phyloP scores from a whole-genome alignment of 2,329 filamentous ascomycete species.

The Bretziella fagacearum region DNA sequence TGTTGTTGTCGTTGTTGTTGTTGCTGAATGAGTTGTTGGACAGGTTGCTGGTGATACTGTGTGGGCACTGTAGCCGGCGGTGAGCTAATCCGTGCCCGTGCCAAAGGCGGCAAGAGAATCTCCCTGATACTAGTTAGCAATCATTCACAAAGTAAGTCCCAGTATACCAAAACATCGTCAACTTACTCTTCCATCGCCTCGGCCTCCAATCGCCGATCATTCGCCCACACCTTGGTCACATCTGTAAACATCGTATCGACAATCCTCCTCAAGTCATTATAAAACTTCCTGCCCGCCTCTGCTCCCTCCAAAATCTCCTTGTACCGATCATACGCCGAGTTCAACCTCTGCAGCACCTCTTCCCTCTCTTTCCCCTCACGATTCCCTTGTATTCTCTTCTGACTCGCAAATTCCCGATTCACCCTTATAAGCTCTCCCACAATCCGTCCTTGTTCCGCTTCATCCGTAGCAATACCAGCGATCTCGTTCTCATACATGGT shows the following conservation, averaged over 20 bases:
- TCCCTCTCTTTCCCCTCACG: conserved; percentile 56
- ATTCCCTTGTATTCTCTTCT: conserved; percentile 47
- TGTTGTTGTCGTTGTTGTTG: conserved; percentile 16
- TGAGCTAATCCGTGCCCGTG: conserved; percentile 5
- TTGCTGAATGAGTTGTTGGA: background rate
- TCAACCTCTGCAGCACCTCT: conserved; percentile 67
- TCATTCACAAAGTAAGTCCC: conserved; percentile 8
- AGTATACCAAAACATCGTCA: background rate
- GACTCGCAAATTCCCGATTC: conserved; percentile 61
- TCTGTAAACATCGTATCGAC: conserved; percentile 67
- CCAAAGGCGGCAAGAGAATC: conserved; percentile 34
- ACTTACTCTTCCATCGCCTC: conserved; percentile 58
- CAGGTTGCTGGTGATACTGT: background rate
- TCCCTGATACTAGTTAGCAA: conserved; percentile 26
- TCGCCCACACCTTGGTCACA: conserved; percentile 57
- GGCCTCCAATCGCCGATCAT: conserved; percentile 66
- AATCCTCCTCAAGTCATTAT: conserved; percentile 85
- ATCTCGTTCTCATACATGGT: conserved; percentile 62
- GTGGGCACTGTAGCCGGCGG: too few species aligned
- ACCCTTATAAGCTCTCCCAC: conserved; percentile 52
- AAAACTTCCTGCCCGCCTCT: conserved; percentile 85
- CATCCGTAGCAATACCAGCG: conserved; percentile 52
- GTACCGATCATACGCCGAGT: conserved; percentile 88
- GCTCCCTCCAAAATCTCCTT: conserved; percentile 89
- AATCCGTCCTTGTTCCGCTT: conserved; percentile 57